Conservation (phyloP, 179 eudicot species). For the Camellia oleifera region DNA sequence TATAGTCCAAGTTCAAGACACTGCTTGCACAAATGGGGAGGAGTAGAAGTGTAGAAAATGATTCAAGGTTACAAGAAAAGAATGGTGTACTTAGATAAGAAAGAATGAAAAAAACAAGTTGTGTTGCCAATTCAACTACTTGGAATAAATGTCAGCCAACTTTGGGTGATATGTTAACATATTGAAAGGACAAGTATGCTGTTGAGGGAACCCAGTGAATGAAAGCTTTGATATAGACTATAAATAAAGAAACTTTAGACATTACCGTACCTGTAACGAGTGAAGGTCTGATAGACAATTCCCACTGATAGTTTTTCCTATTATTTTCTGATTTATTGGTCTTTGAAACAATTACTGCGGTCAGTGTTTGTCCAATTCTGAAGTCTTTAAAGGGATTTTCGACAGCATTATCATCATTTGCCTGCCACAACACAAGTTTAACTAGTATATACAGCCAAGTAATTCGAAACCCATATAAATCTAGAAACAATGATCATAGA, state of each 20-base stretch:
- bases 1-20: background rate
- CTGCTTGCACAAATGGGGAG: background rate
- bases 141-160: background rate
- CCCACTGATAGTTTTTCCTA: conserved; percentile 58
- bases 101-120: background rate
- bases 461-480: background rate
- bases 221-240: background rate
- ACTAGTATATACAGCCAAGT: background rate
- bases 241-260: background rate
- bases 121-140: background rate
- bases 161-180: background rate
- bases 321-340: conserved; percentile 33
- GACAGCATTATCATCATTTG: conserved; percentile 46
- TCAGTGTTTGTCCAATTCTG: conserved; percentile 75
- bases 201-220: too few relatives aligned
- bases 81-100: background rate
- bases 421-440: conserved; percentile 28
- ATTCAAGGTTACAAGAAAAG: background rate
- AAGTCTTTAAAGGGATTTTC: conserved; percentile 64
- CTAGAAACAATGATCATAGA: background rate
- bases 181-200: too few relatives aligned
- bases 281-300: conserved; percentile 76
- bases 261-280: conserved; percentile 48
- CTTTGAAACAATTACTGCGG: conserved; percentile 72
- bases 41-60: too few relatives aligned